A percentile compares a stretch with the other conserved stretches of the same genome.
Evolutionary conservation across 1,284 basidiomycete species (phyloP).

Genomic region (Ceratobasidium sp.): DNA sequence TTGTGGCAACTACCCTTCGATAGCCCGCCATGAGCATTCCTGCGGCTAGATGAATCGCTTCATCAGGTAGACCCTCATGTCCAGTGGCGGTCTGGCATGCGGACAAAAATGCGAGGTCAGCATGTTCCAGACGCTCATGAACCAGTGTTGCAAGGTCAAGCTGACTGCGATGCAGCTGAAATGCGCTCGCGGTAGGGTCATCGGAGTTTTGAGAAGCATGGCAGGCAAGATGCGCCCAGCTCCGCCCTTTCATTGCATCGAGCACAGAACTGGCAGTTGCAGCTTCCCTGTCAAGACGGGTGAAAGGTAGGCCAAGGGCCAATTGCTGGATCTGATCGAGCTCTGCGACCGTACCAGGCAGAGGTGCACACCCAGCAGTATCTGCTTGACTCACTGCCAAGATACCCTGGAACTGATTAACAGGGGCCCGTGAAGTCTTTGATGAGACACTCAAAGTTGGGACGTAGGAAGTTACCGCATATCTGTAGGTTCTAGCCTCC

Average conservation of each 20-base stretch:
- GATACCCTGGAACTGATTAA: neutral
- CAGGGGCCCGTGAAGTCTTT: neutral
- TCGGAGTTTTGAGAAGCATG: conserved; percentile 7
- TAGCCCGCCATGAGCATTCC: conserved; percentile 21
- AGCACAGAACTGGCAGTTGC: neutral
- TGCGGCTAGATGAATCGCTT: conserved; percentile 23
- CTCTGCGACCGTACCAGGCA: neutral
- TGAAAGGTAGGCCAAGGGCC: neutral
- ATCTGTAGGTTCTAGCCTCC: neutral
- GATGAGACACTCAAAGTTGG: neutral
- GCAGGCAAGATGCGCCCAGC: conserved; percentile 21
- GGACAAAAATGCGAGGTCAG: conserved; percentile 10
- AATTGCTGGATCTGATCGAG: neutral
- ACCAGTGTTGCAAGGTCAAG: too few species aligned
- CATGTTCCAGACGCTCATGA: too few species aligned
- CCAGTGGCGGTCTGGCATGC: conserved; percentile 31
- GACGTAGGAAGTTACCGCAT: neutral
- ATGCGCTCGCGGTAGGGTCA: conserved; percentile 5
- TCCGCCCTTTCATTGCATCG: neutral
- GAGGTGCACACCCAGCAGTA: neutral
- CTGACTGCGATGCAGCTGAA: conserved; percentile 9
- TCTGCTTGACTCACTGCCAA: neutral
- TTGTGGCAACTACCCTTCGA: conserved; percentile 17
- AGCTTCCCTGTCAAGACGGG: neutral
- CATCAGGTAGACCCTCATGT: conserved; percentile 13